Base-by-base conservation (phyloP, 1,139 yeast species). In the Debaryomyces udenii region DNA sequence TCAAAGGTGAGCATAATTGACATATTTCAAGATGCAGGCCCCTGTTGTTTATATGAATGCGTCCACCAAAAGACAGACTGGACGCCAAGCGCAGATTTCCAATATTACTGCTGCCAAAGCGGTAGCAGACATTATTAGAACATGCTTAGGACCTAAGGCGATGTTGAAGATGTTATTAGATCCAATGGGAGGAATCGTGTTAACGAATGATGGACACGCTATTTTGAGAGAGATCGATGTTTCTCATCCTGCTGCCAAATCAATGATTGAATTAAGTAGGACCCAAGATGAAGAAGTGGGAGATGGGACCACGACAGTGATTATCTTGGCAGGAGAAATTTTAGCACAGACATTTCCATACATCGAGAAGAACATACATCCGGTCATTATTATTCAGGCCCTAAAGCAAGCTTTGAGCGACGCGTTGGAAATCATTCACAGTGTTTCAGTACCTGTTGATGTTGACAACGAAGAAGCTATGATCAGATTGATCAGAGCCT, bases 241-340 rank as follows among this genome's bases (percentile, higher is more conserved):
- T 45, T 86, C 94, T 3, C 98, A 90, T 61, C 99, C 99, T 4
- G 99, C 99, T 6, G 99, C 99, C 40, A 94, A 94, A 68, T 86
- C 96, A 26, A 94, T 94, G 98, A 87, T 94, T 60, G 99, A 94
- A 68, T 78, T 94, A 53, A 84, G 95, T 55, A 81, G 99, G 69
- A 91, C 99, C 6, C 99, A 93, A 70, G 99, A 94, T 62, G 99
- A 94, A 67, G 99, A 94, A 69, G 98, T 93, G 47, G 99, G 99
- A 40, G 99, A 93, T 62, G 99, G 99, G 48, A 93, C 99, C 46
- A 93, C 99, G 27, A 86, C 96, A 7, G 99, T 93, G 42, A 91
- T 93, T 57, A 86, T 86, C 43, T 72, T 91, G 51, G 98, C 99
- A 6, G 99, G 99, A 46, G 99, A 93, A 63, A 89, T 93, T 47